These are phyloP conservation scores for Cytospora schulzeri DNA, from an alignment of 2,329 filamentous ascomycete genomes.

Conservation along the genomic window DNA sequence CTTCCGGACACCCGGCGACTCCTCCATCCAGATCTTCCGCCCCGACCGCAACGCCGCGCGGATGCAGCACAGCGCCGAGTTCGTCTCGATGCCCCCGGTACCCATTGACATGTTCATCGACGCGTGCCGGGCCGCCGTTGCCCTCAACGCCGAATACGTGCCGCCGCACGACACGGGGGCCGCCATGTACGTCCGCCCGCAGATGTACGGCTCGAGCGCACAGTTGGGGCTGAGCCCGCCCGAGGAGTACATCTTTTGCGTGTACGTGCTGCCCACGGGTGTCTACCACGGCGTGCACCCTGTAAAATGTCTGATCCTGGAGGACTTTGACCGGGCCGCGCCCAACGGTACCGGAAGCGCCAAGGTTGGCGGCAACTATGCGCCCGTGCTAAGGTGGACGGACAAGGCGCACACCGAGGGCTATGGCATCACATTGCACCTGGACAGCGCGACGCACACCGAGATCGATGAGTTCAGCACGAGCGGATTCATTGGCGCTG, in stretches of 20 bases:
- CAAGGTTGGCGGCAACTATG: conserved; percentile 97
- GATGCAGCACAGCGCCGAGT: conserved; percentile 81
- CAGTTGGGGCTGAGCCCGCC: conserved; percentile 85
- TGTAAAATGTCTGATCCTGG: conserved; percentile 84
- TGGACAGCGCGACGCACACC: conserved; percentile 80
- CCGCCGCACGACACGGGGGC: conserved; percentile 87
- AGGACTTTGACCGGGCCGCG: conserved; percentile 92
- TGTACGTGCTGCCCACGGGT: conserved; percentile 88
- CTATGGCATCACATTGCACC: conserved; percentile 91
- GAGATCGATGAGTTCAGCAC: conserved; percentile 97
- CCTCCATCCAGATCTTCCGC: conserved; percentile 81
- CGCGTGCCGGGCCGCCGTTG: conserved; percentile 78
- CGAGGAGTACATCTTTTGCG: conserved; percentile 88
- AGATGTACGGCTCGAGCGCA: conserved; percentile 84
- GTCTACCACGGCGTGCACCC: conserved; percentile 91
- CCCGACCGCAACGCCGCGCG: conserved; percentile 81
- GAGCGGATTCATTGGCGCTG: conserved; percentile 85
- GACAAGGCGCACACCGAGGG: conserved; percentile 78
- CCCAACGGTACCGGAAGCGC: conserved; percentile 86
- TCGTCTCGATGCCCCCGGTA: conserved; percentile 80
- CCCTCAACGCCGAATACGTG: conserved; percentile 86
- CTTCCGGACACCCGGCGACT: conserved; percentile 74
- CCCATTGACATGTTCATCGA: conserved; percentile 76
- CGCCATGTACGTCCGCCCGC: conserved; percentile 88
- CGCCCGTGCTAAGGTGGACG: conserved; percentile 85